Conservation (phyloP, 768 basidiomycete genomes). For the Leucocoprinus leucothites region DNA sequence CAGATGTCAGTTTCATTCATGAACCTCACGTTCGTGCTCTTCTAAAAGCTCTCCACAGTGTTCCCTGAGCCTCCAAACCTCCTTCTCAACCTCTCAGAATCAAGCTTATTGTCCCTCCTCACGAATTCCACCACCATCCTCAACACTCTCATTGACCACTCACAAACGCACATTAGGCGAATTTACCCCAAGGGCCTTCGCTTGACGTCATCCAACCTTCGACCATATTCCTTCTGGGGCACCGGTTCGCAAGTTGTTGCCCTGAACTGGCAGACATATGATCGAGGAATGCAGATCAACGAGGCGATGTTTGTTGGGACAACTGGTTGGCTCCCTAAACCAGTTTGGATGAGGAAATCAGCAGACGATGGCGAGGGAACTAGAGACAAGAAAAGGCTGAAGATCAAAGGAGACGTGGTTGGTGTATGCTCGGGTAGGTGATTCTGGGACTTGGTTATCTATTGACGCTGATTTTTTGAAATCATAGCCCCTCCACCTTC, state of each 20-base stretch:
- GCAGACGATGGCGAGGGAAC: background rate
- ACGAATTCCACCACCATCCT: conserved; percentile 15
- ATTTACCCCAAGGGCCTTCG: conserved; percentile 59
- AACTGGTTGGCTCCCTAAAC: conserved; percentile 53
- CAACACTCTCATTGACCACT: conserved; percentile 37
- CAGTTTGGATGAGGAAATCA: conserved; percentile 20
- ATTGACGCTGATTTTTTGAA: background rate
- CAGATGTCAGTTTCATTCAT: conserved; percentile 25
- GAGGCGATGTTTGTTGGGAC: conserved; percentile 61
- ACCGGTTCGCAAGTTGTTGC: conserved; percentile 55
- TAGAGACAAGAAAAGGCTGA: conserved; percentile 17
- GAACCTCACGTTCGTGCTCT: no score
- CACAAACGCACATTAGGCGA: conserved; percentile 44
- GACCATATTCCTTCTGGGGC: conserved; percentile 51
- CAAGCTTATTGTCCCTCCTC: conserved; percentile 34
- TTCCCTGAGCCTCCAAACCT: conserved; percentile 43
- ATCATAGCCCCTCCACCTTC: conserved; percentile 45
- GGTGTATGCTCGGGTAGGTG: conserved; percentile 44
- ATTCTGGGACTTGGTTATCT: background rate
- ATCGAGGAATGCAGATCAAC: conserved; percentile 55
- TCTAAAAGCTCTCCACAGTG: conserved; percentile 27
- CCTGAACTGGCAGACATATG: conserved; percentile 64
- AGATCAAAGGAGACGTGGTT: conserved; percentile 31
- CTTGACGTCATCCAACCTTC: conserved; percentile 51
- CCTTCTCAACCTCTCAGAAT: conserved; percentile 62